Conservation (phyloP, 345 rosid species). For the Citrus medica region DNA sequence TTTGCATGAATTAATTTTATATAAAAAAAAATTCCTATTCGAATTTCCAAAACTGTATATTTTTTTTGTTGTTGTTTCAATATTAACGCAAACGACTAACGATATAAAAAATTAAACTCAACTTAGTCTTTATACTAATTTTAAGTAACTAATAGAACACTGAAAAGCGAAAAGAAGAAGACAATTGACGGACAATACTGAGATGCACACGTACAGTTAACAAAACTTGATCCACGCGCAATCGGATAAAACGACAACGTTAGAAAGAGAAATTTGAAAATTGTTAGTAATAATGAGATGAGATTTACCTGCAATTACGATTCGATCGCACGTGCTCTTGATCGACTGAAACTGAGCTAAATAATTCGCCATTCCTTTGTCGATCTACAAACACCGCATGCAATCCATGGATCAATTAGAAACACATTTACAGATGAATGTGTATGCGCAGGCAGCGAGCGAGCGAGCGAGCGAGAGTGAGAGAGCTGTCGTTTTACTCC, state of each 20-base stretch:
- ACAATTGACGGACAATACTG: background rate
- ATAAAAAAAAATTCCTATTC: background rate
- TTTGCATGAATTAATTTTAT: background rate
- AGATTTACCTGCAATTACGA: slow-evolving; percentile 76
- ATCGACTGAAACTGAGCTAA: slow-evolving; percentile 90
- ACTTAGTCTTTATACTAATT: background rate
- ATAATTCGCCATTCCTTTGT: slow-evolving; percentile 67
- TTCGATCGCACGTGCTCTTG: slow-evolving; percentile 65
- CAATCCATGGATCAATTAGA: slow-evolving; percentile 31
- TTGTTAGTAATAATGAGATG: background rate
- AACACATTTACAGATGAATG: background rate
- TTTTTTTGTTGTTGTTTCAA: background rate
- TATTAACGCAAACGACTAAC: background rate
- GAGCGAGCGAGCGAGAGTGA: background rate
- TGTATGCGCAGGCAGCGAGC: background rate
- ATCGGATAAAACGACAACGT: background rate
- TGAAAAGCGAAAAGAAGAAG: background rate
- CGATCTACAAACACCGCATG: slow-evolving; percentile 36
- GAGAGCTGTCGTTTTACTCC: background rate
- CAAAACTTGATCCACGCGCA: slow-evolving; percentile 11
- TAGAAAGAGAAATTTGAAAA: background rate
- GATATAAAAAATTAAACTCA: background rate
- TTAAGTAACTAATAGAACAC: background rate
- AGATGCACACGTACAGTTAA: background rate
- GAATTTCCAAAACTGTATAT: background rate